Conservation (phyloP, 2,329 filamentous ascomycete species). For the Talaromyces piceae region DNA sequence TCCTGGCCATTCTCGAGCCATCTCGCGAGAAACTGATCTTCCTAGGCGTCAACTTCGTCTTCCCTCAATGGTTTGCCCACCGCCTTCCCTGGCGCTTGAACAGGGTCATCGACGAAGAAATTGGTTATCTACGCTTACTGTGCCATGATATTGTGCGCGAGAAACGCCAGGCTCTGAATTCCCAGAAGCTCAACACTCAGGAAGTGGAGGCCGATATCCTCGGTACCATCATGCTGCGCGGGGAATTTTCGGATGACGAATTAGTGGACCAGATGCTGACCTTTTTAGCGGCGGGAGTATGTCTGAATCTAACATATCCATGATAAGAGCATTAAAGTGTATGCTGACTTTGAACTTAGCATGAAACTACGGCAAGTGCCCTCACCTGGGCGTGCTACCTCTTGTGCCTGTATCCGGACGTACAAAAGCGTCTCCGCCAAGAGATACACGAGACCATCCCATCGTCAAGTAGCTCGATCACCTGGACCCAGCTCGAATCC, state of each 20-base stretch:
- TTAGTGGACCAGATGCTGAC: conserved; percentile 38
- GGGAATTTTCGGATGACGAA: conserved; percentile 31
- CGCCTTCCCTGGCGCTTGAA: conserved; percentile 37
- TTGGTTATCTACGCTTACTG: conserved; percentile 23
- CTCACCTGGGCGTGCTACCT: conserved; percentile 50
- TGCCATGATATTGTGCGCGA: conserved; percentile 30
- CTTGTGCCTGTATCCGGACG: conserved; percentile 43
- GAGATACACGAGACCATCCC: conserved; percentile 45
- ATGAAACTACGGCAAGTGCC: conserved; percentile 51
- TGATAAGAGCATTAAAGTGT: too few relatives aligned
- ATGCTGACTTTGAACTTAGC: conserved; percentile 18
- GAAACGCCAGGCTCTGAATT: conserved; percentile 21
- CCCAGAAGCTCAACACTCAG: conserved; percentile 30
- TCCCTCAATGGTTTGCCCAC: conserved; percentile 46
- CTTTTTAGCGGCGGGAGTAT: conserved; percentile 33
- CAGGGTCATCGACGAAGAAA: conserved; percentile 22
- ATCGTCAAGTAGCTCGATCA: conserved; percentile 23
- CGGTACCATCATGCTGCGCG: conserved; percentile 30
- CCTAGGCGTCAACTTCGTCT: conserved; percentile 37
- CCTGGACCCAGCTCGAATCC: conserved; percentile 48
- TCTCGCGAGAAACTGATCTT: conserved; percentile 37
- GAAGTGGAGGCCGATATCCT: conserved; percentile 32
- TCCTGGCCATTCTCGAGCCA: conserved; percentile 44
- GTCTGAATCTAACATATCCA: conserved; percentile 8
- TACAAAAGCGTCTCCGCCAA: conserved; percentile 43